A percentile compares a stretch with the other conserved stretches of the same genome.
Conservation (phyloP, 1,284 basidiomycete genomes). For the Ustilago tritici region DNA sequence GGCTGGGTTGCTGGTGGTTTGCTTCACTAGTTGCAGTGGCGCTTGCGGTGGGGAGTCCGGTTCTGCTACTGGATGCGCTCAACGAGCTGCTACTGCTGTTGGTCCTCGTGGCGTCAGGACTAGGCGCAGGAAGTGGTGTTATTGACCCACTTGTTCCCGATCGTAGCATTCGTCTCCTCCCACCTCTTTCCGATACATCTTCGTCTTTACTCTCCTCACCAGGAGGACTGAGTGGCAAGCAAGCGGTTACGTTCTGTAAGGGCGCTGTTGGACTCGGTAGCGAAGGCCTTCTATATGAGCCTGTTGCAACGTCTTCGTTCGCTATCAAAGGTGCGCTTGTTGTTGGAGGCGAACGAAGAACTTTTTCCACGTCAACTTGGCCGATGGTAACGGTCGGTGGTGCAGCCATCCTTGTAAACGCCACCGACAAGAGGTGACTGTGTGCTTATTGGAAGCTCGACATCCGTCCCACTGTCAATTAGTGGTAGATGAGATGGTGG, state of each 20-base stretch:
- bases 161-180: slow-evolving; percentile 28
- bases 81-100: slow-evolving; percentile 12
- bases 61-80: not conserved
- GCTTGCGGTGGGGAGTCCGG: no score
- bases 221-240: slow-evolving; percentile 37
- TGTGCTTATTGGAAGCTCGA: not conserved
- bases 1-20: not conserved
- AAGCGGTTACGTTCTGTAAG: slow-evolving; percentile 30
- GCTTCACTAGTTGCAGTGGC: no score
- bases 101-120: slow-evolving; percentile 9
- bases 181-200: slow-evolving; percentile 8
- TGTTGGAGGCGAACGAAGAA: slow-evolving; percentile 19
- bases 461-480: not conserved
- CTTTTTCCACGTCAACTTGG: slow-evolving; percentile 20
- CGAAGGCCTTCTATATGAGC: slow-evolving; percentile 31
- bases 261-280: slow-evolving; percentile 11
- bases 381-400: not conserved
- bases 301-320: slow-evolving; percentile 29
- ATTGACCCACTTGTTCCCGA: slow-evolving; percentile 47
- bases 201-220: slow-evolving; percentile 8
- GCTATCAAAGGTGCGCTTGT: slow-evolving; percentile 13
- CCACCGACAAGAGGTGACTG: not conserved
- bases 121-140: slow-evolving; percentile 12
- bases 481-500: not conserved
- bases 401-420: not conserved